Percentiles rank a stretch among this genome's conserved stretches.
These are phyloP conservation scores for Metschnikowia proteae DNA, from an alignment of 805 yeast genomes.

Conservation along the genomic window DNA sequence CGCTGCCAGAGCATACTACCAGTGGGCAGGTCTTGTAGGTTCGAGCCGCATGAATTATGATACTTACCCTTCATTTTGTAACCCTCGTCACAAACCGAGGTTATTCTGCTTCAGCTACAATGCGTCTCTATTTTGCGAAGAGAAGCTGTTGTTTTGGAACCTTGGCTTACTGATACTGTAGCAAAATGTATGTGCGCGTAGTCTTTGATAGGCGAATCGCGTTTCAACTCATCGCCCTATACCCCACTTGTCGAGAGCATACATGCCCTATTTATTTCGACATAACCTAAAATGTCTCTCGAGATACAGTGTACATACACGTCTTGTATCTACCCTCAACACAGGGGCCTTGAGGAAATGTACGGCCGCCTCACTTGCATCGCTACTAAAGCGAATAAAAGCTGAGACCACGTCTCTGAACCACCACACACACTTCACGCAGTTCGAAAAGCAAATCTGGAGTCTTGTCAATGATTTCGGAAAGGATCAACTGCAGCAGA, in stretches of 20 bases:
- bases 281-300: neutral
- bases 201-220: neutral
- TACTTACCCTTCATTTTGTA: no score
- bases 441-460: neutral
- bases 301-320: neutral
- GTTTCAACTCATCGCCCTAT: neutral
- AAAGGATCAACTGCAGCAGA: no score
- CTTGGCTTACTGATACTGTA: neutral
- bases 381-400: neutral
- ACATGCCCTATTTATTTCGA: neutral
- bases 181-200: neutral
- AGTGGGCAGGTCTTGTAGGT: neutral
- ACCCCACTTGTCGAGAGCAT: neutral
- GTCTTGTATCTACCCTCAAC: neutral
- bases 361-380: conserved; percentile 1
- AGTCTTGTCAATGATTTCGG: neutral
- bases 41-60: no score
- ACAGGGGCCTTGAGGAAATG: neutral
- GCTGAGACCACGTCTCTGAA: neutral
- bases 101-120: no score
- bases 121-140: no score
- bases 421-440: neutral
- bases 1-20: neutral
- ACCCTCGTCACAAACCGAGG: no score
- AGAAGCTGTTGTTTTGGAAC: neutral